These are phyloP conservation scores for Sporothrix globosa DNA, from an alignment of 2,329 filamentous ascomycete species.

Conservation along the genomic window DNA sequence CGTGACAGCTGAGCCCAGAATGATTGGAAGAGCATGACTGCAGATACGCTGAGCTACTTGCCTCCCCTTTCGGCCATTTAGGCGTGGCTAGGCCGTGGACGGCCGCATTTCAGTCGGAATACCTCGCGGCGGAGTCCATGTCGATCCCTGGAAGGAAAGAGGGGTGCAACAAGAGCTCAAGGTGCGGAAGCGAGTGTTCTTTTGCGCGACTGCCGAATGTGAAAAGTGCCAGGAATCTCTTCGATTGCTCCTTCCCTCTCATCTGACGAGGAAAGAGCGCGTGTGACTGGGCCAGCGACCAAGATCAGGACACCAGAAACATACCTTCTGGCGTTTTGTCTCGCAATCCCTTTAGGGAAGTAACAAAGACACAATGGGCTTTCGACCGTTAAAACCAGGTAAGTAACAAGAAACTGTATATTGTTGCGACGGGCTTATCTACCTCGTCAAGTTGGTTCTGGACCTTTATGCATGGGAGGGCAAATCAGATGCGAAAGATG, in stretches of 20 bases:
- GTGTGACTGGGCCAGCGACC: slow-evolving; percentile 7
- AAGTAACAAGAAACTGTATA: background rate
- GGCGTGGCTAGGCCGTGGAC: background rate
- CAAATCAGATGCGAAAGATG: slow-evolving; percentile 35
- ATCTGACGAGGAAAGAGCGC: slow-evolving; percentile 13
- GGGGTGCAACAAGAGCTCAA: background rate
- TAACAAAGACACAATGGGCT: background rate
- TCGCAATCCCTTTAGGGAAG: background rate
- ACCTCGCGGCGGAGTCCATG: slow-evolving; percentile 15
- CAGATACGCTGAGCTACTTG: slow-evolving; percentile 8
- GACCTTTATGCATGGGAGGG: background rate
- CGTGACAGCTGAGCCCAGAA: slow-evolving; percentile 33
- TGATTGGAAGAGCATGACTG: slow-evolving; percentile 34
- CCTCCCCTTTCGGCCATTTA: slow-evolving; percentile 9
- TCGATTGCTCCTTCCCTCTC: background rate
- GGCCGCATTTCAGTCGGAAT: slow-evolving; percentile 2
- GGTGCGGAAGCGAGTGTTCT: too few relatives aligned
- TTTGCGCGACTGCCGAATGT: slow-evolving; percentile 24
- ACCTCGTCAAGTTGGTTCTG: background rate
- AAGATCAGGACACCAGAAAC: background rate
- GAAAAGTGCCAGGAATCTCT: background rate
- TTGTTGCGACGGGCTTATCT: slow-evolving; percentile 19
- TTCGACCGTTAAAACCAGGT: background rate
- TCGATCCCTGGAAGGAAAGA: slow-evolving; percentile 26
- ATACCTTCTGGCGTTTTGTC: background rate